Evolutionary conservation across 108 stramenopile species (phyloP), one percentile per base, ranked within the genome.

Genomic region (Epithemia pelagica): DNA sequence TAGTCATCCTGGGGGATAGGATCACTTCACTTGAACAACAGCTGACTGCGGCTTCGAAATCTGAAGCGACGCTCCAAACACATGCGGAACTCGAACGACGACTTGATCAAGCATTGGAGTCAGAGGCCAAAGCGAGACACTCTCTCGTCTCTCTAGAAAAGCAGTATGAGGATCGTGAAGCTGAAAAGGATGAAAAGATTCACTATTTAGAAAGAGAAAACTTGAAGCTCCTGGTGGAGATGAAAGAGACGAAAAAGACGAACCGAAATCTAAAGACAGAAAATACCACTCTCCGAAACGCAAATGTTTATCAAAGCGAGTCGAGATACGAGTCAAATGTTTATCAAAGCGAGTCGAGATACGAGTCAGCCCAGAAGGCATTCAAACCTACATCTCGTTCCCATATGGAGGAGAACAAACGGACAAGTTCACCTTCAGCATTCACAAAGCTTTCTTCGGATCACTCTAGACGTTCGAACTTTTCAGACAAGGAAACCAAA

Each of bases 191-290:
- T 22, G 83, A 79, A 26, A 78, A 92, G 66, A 64, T 90, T 59
- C 74, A 74, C 31, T 91, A 72, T 63, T 83, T 95, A 20, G 88
- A 90, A 70, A 78, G 89, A 59, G 91, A 95, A 68, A 92, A 92
- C 66, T 74, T 89, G 59, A 84, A 89, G 65, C 71, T 92, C n/a
- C 85, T 88, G 72, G 64, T 73, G n/a, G 91, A 95, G 59, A 31
- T 86, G 26, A 92, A 91, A 73, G 54, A 64, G 30, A 60, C 72
- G n/a, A 90, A 82, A 70, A 75, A 78, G 61, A 76, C 85, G 57
- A 57, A 86, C 0, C 68, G 81, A 31, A 68, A 59, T 30, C 69
- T 80, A 18, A 80, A 78, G 52, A 64, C 74, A 30, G 74, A 82
- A 62, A 54, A 87, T 2, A 82, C 85, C 61, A 68, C 70, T 24